A percentile compares a stretch with the other conserved stretches of the same genome.
Conservation (phyloP, 345 rosid genomes). For the Populus davidiana region DNA sequence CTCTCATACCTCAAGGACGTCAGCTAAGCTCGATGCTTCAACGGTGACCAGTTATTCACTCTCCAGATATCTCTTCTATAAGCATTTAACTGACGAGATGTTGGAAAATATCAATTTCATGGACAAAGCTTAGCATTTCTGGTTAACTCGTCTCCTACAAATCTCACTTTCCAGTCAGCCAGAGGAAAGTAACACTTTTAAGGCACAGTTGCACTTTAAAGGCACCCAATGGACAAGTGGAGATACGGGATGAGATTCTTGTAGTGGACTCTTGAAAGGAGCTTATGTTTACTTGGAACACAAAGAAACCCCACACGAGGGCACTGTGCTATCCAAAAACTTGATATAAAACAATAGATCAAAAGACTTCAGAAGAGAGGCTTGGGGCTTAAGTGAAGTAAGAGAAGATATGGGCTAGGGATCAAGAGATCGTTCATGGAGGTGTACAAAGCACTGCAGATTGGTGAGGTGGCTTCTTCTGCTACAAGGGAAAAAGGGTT, state of each 20-base stretch:
- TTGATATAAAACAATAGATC: not conserved
- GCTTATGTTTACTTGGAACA: constrained; percentile 21
- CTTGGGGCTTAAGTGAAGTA: constrained; percentile 41
- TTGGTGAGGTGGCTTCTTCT: constrained; percentile 64
- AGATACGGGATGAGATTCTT: constrained; percentile 15
- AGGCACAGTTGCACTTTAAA: constrained; percentile 35
- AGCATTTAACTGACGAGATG: not conserved
- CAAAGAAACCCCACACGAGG: constrained; percentile 15
- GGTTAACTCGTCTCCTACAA: not conserved
- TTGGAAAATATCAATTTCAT: not conserved
- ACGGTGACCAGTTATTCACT: not conserved
- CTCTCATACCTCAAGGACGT: not conserved
- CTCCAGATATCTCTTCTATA: not conserved
- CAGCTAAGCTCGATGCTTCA: not conserved
- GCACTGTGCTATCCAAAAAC: not conserved
- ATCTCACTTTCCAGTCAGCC: constrained; percentile 2
- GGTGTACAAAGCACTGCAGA: constrained; percentile 52
- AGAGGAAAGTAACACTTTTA: constrained; percentile 8
- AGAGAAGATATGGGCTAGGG: not conserved
- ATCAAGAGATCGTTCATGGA: not conserved
- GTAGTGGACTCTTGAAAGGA: not conserved
- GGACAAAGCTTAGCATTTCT: not conserved
- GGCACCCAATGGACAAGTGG: constrained; percentile 40
- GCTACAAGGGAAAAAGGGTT: constrained; percentile 40
- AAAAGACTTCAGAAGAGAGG: constrained; percentile 4